Percentiles rank a stretch among this genome's conserved stretches.
Conservation (phyloP, 305 asterid genomes). For the Rubia peregrina region DNA sequence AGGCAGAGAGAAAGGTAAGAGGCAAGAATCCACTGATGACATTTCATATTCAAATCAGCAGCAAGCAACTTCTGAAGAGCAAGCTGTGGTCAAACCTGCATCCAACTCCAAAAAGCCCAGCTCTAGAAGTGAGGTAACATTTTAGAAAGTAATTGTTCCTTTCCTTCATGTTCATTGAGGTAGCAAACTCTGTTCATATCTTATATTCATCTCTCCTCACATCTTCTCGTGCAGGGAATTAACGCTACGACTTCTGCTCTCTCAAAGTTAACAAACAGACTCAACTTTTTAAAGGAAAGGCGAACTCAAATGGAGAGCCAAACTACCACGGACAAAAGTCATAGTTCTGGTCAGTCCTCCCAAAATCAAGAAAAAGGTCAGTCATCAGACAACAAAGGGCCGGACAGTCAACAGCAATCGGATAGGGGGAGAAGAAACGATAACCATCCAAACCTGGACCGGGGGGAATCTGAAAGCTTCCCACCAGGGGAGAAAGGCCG, state of each 20-base stretch:
- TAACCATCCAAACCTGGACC: slow-evolving; percentile 34
- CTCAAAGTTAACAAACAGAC: slow-evolving; percentile 85
- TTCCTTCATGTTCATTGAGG: slow-evolving; percentile 8
- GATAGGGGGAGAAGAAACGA: slow-evolving; percentile 35
- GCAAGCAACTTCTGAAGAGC: slow-evolving; percentile 26
- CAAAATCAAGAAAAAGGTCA: slow-evolving; percentile 37
- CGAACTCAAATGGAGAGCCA: slow-evolving; percentile 79
- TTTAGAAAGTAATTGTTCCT: slow-evolving; percentile 5
- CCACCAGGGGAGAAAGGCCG: slow-evolving; percentile 39
- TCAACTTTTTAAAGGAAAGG: slow-evolving; percentile 89
- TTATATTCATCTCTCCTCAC: background rate
- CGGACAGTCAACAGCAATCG: slow-evolving; percentile 22
- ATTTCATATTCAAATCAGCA: slow-evolving; percentile 23
- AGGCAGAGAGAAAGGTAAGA: slow-evolving; percentile 37
- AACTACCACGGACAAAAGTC: slow-evolving; percentile 44
- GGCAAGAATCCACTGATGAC: slow-evolving; percentile 28
- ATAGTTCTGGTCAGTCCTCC: slow-evolving; percentile 27
- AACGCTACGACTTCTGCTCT: slow-evolving; percentile 67
- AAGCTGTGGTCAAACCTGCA: slow-evolving; percentile 22
- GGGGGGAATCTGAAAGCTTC: slow-evolving; percentile 54
- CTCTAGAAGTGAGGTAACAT: slow-evolving; percentile 63
- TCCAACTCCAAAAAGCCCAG: slow-evolving; percentile 41
- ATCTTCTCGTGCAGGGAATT: slow-evolving; percentile 51
- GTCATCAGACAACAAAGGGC: slow-evolving; percentile 32
- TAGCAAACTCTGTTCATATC: background rate